Evolutionary conservation across 164 flowering plant genomes (phyloP).

Genomic region (Hamamelis virginiana): DNA sequence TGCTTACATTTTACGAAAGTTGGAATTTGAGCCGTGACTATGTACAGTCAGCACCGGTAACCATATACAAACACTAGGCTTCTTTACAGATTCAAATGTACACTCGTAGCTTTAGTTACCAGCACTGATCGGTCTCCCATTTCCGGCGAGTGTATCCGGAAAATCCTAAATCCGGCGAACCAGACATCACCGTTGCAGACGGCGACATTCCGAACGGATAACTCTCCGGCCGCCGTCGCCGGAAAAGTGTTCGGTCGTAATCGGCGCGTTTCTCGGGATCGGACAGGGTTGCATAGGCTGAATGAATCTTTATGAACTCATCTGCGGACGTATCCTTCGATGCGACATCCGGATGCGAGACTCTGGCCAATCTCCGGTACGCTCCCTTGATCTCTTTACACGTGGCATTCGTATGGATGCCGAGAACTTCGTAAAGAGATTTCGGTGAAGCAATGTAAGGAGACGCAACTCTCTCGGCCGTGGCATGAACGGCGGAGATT

Average conservation of each 20-base stretch:
- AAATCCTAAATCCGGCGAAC: neutral
- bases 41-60: too few relatives aligned
- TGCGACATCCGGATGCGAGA: slow-evolving; percentile 66
- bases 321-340: neutral
- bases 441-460: slow-evolving; percentile 16
- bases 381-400: slow-evolving; percentile 68
- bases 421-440: slow-evolving; percentile 73
- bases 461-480: slow-evolving; percentile 18
- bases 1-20: neutral
- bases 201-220: neutral
- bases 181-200: too few relatives aligned
- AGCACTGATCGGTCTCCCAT: slow-evolving; percentile 10
- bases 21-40: neutral
- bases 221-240: neutral
- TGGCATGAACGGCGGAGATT: slow-evolving; percentile 25
- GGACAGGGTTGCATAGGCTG: neutral
- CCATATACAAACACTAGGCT: too few relatives aligned
- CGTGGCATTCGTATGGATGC: slow-evolving; percentile 53
- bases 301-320: neutral
- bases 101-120: neutral
- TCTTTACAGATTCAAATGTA: too few relatives aligned
- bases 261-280: slow-evolving; percentile 2
- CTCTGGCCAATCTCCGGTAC: slow-evolving; percentile 56
- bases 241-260: neutral
- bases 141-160: neutral